A percentile compares a stretch with the other conserved stretches of the same genome.
Conservation (phyloP, 768 basidiomycete genomes). For the Exsudoporus frostii region DNA sequence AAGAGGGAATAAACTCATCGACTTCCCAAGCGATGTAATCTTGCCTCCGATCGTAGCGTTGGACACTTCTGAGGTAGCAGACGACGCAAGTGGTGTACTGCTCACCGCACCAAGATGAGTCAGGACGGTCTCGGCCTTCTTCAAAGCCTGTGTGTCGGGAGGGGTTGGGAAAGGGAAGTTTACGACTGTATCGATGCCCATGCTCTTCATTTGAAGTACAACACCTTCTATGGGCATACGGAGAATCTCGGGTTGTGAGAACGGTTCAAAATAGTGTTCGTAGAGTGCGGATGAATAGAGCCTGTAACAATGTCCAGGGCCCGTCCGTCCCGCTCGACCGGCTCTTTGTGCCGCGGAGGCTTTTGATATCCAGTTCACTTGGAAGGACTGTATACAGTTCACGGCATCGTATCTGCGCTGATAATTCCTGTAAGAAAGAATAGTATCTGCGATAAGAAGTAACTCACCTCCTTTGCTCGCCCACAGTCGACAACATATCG, state of each 20-base stretch:
- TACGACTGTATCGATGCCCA: constrained; percentile 94
- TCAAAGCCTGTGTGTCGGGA: constrained; percentile 73
- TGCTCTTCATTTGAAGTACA: constrained; percentile 97
- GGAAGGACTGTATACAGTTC: constrained; percentile 88
- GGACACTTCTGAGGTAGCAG: constrained; percentile 7
- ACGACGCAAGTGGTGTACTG: constrained; percentile 25
- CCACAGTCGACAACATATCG: constrained; percentile 98
- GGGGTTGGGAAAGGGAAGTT: constrained; percentile 99
- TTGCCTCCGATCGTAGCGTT: constrained; percentile 45
- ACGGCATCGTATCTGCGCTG: constrained; percentile 80
- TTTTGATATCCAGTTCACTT: constrained; percentile 91
- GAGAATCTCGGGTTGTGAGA: constrained; percentile 87
- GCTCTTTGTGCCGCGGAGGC: constrained; percentile 93
- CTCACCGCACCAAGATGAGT: constrained; percentile 81
- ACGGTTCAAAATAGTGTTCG: constrained; percentile 88
- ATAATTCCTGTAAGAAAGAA: not conserved
- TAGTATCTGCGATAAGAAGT: not conserved
- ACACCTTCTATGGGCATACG: constrained; percentile 97
- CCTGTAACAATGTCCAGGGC: constrained; percentile 97
- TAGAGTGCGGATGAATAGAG: constrained; percentile 94
- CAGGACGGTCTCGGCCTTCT: constrained; percentile 78
- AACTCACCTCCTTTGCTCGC: constrained; percentile 82
- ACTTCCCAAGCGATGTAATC: constrained; percentile 86
- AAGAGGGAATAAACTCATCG: constrained; percentile 92
- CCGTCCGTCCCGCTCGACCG: constrained; percentile 95